phyloP scores from a whole-genome alignment of 228 moss, liverwort and hornwort species.

The Sphagnum fallax region DNA sequence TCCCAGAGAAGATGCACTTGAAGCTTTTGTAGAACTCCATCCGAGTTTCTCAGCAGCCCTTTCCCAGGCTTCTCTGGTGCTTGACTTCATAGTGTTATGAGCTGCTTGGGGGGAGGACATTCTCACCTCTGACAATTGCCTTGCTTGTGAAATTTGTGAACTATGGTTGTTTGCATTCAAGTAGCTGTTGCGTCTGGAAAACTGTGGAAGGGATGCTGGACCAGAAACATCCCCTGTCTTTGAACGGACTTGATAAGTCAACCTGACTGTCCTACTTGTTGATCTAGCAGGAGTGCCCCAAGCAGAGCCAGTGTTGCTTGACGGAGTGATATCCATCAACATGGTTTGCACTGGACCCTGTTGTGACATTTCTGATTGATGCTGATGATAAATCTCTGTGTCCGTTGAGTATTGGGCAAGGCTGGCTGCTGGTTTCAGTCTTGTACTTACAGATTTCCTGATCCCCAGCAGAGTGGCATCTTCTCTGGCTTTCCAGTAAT shows the following conservation, averaged over 20 bases:
- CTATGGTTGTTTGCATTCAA: conserved; percentile 12
- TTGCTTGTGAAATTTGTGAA: conserved; percentile 11
- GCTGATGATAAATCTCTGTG: no score
- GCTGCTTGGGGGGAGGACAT: conserved; percentile 8
- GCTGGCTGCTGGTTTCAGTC: no score
- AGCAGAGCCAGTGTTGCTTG: conserved; percentile 21
- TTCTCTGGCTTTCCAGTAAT: no score
- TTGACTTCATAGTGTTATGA: conserved; percentile 1
- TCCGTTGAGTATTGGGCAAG: no score
- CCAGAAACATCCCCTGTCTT: conserved; percentile 18
- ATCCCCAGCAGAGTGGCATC: no score
- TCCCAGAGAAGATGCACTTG: conserved; percentile 14
- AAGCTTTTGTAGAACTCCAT: conserved; percentile 4
- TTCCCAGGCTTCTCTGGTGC: conserved; percentile 31
- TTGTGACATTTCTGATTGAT: no score
- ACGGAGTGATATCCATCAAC: not conserved
- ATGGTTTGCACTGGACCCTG: no score
- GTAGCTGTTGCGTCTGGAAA: conserved; percentile 19
- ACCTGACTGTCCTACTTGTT: conserved; percentile 26
- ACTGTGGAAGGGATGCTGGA: conserved; percentile 33
- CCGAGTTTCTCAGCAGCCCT: conserved; percentile 38
- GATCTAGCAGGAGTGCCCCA: conserved; percentile 10
- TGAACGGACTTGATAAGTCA: conserved; percentile 34
- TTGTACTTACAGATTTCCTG: no score
- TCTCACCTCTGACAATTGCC: conserved; percentile 17